phyloP scores from a whole-genome alignment of 306 rosid species.

The Vicia villosa region DNA sequence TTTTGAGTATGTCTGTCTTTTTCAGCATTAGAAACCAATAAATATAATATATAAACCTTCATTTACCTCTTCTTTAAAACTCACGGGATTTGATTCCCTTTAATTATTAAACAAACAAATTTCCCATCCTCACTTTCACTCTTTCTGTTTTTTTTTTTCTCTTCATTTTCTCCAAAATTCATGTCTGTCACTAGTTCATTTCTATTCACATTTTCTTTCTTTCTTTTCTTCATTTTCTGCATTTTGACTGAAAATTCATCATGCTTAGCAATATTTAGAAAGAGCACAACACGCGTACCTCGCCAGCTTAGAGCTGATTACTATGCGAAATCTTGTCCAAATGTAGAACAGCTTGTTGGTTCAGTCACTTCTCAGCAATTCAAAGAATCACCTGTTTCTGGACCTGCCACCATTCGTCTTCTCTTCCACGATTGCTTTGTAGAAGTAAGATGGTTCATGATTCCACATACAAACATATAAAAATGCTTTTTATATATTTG shows the following conservation, averaged over 20 bases:
- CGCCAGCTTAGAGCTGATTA: slow-evolving; percentile 61
- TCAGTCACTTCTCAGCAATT: slow-evolving; percentile 77
- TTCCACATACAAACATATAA: not conserved
- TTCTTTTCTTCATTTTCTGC: slow-evolving; percentile 43
- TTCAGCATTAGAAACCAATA: slow-evolving; percentile 34
- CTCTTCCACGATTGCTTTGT: slow-evolving; percentile 96
- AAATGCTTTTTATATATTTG: not conserved
- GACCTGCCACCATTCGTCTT: slow-evolving; percentile 89
- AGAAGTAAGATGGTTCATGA: slow-evolving; percentile 58
- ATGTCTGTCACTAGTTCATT: slow-evolving; percentile 51
- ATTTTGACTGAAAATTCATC: slow-evolving; percentile 26
- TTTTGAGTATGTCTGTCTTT: slow-evolving; percentile 17
- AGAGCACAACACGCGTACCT: slow-evolving; percentile 32
- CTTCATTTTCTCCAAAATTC: slow-evolving; percentile 63
- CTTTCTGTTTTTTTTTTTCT: slow-evolving; percentile 39
- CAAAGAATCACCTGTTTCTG: slow-evolving; percentile 81
- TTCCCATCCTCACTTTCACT: slow-evolving; percentile 34
- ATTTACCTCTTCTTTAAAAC: slow-evolving; percentile 37
- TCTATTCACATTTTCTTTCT: slow-evolving; percentile 38
- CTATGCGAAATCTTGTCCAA: slow-evolving; percentile 83
- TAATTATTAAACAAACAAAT: slow-evolving; percentile 24
- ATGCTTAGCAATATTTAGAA: slow-evolving; percentile 33
- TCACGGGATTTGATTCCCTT: slow-evolving; percentile 81
- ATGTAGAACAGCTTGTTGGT: slow-evolving; percentile 65
- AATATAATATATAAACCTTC: slow-evolving; percentile 29